Evolutionary conservation across 768 basidiomycete genomes (phyloP).

Genomic region (Dentipellis fragilis): DNA sequence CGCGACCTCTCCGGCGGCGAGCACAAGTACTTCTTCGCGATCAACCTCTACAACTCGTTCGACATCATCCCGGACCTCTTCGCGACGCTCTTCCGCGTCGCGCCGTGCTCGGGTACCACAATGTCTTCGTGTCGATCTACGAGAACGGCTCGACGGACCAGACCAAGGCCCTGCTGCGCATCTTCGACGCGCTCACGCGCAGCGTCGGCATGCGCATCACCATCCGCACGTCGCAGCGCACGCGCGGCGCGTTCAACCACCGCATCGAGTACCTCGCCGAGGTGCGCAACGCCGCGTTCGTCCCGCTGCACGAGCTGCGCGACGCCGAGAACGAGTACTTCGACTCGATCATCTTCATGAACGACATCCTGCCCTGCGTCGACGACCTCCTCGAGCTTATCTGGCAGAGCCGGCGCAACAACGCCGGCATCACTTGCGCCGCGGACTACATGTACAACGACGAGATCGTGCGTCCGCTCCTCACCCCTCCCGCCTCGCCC

Average conservation of each 20-base stretch:
- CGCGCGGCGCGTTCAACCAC: constrained; percentile 93
- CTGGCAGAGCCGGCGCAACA: constrained; percentile 87
- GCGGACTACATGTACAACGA: constrained; percentile 99
- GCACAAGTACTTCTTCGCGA: constrained; percentile 99
- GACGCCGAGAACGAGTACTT: constrained; percentile 91
- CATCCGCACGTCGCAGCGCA: constrained; percentile 88
- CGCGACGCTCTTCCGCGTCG: constrained; percentile 89
- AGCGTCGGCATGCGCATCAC: constrained; percentile 87
- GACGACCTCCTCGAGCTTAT: constrained; percentile 97
- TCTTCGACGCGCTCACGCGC: constrained; percentile 88
- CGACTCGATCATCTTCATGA: constrained; percentile 98
- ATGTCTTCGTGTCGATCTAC: constrained; percentile 97
- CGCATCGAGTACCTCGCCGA: constrained; percentile 99
- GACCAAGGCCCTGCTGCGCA: constrained; percentile 90
- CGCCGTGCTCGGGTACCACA: constrained; percentile 93
- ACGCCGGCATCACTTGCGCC: constrained; percentile 97
- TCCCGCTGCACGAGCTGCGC: constrained; percentile 87
- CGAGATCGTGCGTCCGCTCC: constrained; percentile 54
- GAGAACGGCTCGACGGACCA: constrained; percentile 99
- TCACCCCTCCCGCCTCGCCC: background rate
- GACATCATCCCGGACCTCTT: constrained; percentile 97
- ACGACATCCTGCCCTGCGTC: constrained; percentile 95
- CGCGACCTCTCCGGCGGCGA: constrained; percentile 35
- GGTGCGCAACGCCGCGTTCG: constrained; percentile 96
- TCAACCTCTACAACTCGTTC: constrained; percentile 99